Percentiles rank a stretch among this genome's conserved stretches.
These are phyloP conservation scores for Anthracocystis panici-leucophaei DNA, from an alignment of 1,284 basidiomycete species.

Conservation along the genomic window DNA sequence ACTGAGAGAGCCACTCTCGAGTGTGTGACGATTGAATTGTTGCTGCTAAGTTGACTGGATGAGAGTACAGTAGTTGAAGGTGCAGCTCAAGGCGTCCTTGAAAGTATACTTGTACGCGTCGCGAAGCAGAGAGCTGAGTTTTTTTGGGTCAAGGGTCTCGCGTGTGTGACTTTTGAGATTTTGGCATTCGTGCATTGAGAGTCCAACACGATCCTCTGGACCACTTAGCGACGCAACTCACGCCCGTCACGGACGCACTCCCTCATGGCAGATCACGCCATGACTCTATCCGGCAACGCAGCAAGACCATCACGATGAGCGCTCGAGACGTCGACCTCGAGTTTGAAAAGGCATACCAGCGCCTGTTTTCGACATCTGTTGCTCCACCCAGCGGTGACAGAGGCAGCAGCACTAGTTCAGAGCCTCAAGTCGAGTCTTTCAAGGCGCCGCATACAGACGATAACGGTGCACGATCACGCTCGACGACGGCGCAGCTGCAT, in stretches of 20 bases:
- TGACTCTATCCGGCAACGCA: background rate
- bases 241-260: background rate
- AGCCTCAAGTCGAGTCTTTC: slow-evolving; percentile 8
- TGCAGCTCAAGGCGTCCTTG: background rate
- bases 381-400: background rate
- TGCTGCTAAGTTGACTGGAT: background rate
- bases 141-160: background rate
- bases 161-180: slow-evolving; percentile 9
- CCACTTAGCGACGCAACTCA: background rate
- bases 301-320: slow-evolving; percentile 21
- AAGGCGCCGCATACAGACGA: background rate
- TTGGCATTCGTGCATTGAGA: background rate
- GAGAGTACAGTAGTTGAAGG: background rate
- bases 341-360: slow-evolving; percentile 42
- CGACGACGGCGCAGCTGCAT: slow-evolving; percentile 2
- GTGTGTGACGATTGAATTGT: background rate
- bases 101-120: slow-evolving; percentile 4
- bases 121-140: slow-evolving; percentile 3
- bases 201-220: background rate
- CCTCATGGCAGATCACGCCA: background rate
- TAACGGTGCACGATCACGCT: background rate
- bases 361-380: slow-evolving; percentile 27
- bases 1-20: background rate
- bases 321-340: slow-evolving; percentile 41
- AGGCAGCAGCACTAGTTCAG: background rate